phyloP scores from a whole-genome alignment of 2,329 filamentous ascomycete genomes.

The Fusarium sp. region DNA sequence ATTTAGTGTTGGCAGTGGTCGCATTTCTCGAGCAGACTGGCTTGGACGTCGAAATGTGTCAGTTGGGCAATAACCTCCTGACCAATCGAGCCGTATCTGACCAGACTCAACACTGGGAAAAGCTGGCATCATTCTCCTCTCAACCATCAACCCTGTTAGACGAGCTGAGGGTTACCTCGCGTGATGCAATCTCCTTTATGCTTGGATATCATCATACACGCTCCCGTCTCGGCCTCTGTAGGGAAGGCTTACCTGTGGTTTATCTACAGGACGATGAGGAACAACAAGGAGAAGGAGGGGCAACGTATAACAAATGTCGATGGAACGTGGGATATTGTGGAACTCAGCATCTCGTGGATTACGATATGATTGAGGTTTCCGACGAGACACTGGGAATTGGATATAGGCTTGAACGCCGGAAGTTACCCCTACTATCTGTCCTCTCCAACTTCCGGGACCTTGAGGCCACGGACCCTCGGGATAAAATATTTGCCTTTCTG shows the following conservation, averaged over 20 bases:
- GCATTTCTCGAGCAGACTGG: background rate
- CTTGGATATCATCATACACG: background rate
- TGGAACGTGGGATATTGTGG: background rate
- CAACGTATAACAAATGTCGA: background rate
- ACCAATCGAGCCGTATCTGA: conserved; percentile 1
- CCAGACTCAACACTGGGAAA: background rate
- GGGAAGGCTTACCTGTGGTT: background rate
- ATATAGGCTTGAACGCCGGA: background rate
- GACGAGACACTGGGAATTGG: background rate
- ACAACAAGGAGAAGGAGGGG: no score
- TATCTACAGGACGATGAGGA: background rate
- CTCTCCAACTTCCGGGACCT: background rate
- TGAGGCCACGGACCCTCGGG: background rate
- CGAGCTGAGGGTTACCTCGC: background rate
- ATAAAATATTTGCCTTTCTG: conserved; percentile 1
- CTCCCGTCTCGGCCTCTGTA: background rate
- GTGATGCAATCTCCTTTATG: background rate
- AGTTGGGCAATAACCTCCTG: background rate
- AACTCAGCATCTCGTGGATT: background rate
- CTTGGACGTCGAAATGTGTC: background rate
- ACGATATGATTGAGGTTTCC: background rate
- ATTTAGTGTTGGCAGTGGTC: background rate
- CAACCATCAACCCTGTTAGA: background rate
- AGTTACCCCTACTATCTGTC: background rate
- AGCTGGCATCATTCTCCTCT: background rate